Base-by-base conservation (phyloP, 2,329 filamentous ascomycete species). In the Pseudogymnoascus sp. region DNA sequence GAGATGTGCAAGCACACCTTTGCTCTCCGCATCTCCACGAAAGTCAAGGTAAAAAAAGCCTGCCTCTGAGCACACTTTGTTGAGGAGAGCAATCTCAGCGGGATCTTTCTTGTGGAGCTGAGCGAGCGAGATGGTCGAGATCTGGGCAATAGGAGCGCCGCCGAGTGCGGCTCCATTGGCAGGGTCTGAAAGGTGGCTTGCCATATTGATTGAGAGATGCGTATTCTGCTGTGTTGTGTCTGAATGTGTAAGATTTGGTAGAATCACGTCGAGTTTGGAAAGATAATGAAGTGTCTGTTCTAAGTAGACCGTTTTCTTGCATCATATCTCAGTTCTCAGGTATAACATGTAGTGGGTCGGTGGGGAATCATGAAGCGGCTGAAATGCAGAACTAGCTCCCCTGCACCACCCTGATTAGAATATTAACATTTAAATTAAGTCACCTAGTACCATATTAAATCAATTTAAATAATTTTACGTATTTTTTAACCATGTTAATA, bases 31-130 rank as follows among this genome's bases (percentile, higher is more conserved):
- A 43, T 66, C 65, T 18, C 62, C 65, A 25, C 65, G 64, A 1
- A 69, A 40, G 46, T 68, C 66, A 5, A 69, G 64, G 31, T 64
- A 65, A 59, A 69, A 68, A 37, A 68, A 63, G 3, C 67, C 67
- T 3, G 63, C 62, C 12, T 25, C 63, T 21, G 63, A 65, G 25
- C 63, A 62, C 25, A 63, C 63, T 59, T 59, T 65, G n/a, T 56
- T 11, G 4, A 56, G 49, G 18, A 64, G 53, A 46, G 43, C 46
- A 16, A 66, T 34, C 53, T 67, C 67, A 60, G 60, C 60, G 42
- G 62, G 62, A 23, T 69, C 66, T 59, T 61, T 61, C 11, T 56
- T 36, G n/a, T 46, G 60, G 37, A 69, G 60, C 38, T 64, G 65
- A 36, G 63, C 64, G 28, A 68, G 65, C 12, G 28, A 40, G 23